These are phyloP conservation scores for Usnea hakonensis DNA, from an alignment of 495 filamentous ascomycete species.

Conservation along the genomic window DNA sequence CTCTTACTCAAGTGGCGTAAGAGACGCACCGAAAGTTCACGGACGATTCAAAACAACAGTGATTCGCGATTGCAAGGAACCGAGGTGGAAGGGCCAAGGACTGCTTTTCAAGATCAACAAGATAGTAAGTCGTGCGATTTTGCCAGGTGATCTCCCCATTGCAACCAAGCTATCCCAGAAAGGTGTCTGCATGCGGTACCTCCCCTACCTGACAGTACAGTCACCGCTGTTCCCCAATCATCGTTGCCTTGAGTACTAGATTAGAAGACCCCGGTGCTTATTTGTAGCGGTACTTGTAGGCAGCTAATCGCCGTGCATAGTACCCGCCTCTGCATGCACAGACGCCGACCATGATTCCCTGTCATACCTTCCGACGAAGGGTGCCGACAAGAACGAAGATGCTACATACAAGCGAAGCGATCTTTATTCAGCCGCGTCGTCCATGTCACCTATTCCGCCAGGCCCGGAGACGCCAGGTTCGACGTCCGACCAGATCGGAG, in stretches of 20 bases:
- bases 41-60: neutral
- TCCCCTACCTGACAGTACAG: neutral
- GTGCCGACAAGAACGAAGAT: neutral
- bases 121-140: neutral
- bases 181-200: neutral
- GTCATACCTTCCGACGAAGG: neutral
- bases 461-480: neutral
- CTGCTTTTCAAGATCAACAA: neutral
- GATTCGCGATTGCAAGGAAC: neutral
- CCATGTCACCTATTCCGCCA: neutral
- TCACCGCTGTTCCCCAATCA: neutral
- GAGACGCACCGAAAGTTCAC: neutral
- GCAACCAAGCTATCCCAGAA: neutral
- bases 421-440: neutral
- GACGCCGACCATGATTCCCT: neutral
- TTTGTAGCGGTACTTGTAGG: neutral
- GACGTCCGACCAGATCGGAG: neutral
- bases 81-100: neutral
- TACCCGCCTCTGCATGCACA: neutral
- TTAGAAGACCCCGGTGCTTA: neutral
- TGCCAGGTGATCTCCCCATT: neutral
- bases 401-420: neutral
- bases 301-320: neutral
- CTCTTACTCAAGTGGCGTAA: slow-evolving; percentile 7
- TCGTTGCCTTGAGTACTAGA: neutral